Evolutionary conservation across 164 flowering plant species (phyloP).

Genomic region (Buxus sempervirens): DNA sequence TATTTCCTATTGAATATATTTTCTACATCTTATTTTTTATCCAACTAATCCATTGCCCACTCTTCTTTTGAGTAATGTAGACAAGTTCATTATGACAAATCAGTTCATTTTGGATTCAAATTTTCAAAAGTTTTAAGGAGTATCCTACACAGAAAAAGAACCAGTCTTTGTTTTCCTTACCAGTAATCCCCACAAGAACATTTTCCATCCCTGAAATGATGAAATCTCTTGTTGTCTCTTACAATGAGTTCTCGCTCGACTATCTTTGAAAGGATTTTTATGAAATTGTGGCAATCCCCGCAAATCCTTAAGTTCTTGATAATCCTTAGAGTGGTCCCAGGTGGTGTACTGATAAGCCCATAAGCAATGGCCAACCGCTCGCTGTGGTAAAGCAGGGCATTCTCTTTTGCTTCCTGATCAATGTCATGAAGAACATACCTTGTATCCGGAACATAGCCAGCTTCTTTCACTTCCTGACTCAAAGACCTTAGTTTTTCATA

Average conservation of each 20-base stretch:
- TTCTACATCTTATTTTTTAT: no score
- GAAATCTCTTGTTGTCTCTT: conserved; percentile 55
- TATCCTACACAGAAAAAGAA: not conserved
- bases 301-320: conserved; percentile 59
- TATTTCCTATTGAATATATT: no score
- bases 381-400: conserved; percentile 46
- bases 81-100: no score
- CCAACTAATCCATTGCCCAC: no score
- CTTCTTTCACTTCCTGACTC: conserved; percentile 38
- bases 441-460: conserved; percentile 53
- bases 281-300: conserved; percentile 52
- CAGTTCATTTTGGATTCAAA: not conserved
- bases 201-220: conserved; percentile 49
- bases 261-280: conserved; percentile 44
- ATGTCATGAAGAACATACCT: conserved; percentile 54
- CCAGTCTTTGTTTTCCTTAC: conserved; percentile 20
- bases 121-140: not conserved
- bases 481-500: conserved; percentile 32
- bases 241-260: conserved; percentile 44
- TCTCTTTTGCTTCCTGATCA: conserved; percentile 55
- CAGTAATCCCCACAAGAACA: conserved; percentile 58
- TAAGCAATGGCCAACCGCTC: conserved; percentile 53
- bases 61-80: no score
- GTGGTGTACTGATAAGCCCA: conserved; percentile 48
- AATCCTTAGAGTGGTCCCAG: conserved; percentile 42